Conservation (phyloP, 2,329 filamentous ascomycete genomes). For the Penicillium sp. region DNA sequence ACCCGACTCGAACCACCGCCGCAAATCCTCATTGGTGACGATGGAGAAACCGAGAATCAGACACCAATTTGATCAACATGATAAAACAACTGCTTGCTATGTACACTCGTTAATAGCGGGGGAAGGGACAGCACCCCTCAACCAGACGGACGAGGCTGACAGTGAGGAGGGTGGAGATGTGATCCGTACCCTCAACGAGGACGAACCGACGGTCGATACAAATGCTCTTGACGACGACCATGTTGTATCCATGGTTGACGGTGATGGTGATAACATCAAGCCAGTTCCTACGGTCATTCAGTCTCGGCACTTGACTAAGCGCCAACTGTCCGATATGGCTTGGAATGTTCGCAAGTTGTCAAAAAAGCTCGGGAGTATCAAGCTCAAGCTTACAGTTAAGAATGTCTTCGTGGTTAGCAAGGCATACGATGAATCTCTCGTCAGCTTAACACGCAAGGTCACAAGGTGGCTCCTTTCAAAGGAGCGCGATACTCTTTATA, state of each 20-base stretch:
- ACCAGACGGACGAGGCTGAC: conserved; percentile 10
- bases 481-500: conserved; percentile 70
- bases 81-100: conserved; percentile 60
- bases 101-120: conserved; percentile 62
- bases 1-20: conserved; percentile 55
- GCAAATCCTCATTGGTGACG: conserved; percentile 63
- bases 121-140: conserved; percentile 33
- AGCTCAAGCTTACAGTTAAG: conserved; percentile 78
- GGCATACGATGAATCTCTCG: conserved; percentile 80
- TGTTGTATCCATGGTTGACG: conserved; percentile 29
- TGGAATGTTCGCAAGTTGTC: conserved; percentile 92
- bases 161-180: conserved; percentile 11
- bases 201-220: conserved; percentile 21
- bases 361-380: conserved; percentile 80
- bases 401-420: conserved; percentile 90
- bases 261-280: conserved; percentile 25
- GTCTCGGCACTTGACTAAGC: conserved; percentile 86
- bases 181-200: conserved; percentile 23
- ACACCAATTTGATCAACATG: conserved; percentile 39
- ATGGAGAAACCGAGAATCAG: conserved; percentile 45
- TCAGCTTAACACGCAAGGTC: conserved; percentile 76
- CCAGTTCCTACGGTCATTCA: conserved; percentile 52
- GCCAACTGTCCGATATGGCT: conserved; percentile 94
- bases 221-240: conserved; percentile 27
- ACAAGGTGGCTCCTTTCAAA: conserved; percentile 78